phyloP scores from a whole-genome alignment of 805 yeast genomes.

The Ogataea wickerhamii region DNA sequence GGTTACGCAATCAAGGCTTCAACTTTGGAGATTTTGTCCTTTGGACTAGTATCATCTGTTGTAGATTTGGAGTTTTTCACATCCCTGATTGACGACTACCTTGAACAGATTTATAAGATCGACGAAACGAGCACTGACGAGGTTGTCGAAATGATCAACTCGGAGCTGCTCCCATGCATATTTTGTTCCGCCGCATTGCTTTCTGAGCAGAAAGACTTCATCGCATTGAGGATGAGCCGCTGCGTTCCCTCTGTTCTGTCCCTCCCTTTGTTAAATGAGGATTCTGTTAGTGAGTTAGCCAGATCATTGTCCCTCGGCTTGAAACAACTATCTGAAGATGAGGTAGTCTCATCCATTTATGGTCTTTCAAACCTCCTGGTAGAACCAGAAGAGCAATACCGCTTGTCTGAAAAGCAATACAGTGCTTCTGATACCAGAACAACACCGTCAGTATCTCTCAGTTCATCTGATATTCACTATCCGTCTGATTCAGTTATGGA shows the following conservation, averaged over 20 bases:
- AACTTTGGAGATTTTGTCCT: slow-evolving; percentile 58
- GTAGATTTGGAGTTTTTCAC: slow-evolving; percentile 43
- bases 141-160: slow-evolving; percentile 47
- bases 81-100: slow-evolving; percentile 45
- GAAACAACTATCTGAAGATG: slow-evolving; percentile 70
- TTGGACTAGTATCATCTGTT: slow-evolving; percentile 47
- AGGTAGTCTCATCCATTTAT: slow-evolving; percentile 79
- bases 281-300: slow-evolving; percentile 51
- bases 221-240: slow-evolving; percentile 35
- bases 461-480: slow-evolving; percentile 9
- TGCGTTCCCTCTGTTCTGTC: slow-evolving; percentile 51
- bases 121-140: slow-evolving; percentile 43
- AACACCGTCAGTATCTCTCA: slow-evolving; percentile 11
- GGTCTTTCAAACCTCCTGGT: slow-evolving; percentile 70
- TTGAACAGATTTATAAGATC: slow-evolving; percentile 31
- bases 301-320: slow-evolving; percentile 62
- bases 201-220: slow-evolving; percentile 37
- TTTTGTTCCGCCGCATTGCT: slow-evolving; percentile 33
- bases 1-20: slow-evolving; percentile 22
- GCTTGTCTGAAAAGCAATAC: slow-evolving; percentile 31
- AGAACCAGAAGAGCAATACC: slow-evolving; percentile 28
- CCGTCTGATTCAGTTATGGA: slow-evolving; percentile 14
- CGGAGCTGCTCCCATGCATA: slow-evolving; percentile 39
- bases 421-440: slow-evolving; percentile 10
- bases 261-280: slow-evolving; percentile 45